These are phyloP conservation scores for Halophytophthora batemanensis DNA, from an alignment of 352 stramenopile species.

Conservation along the genomic window DNA sequence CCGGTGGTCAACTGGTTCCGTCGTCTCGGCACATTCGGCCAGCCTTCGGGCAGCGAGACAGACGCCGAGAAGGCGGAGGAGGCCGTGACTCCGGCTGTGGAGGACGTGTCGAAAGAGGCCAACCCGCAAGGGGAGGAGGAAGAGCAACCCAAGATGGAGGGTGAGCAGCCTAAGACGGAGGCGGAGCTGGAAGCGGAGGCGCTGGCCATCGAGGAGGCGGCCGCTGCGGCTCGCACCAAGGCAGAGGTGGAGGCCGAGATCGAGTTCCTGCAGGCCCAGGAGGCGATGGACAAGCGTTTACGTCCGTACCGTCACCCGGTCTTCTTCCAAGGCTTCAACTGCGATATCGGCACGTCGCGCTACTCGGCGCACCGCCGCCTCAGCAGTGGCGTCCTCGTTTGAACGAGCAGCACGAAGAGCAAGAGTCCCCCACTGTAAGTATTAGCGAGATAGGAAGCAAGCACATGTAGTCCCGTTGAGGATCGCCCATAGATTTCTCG, in stretches of 20 bases:
- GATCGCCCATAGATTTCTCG: too few species aligned
- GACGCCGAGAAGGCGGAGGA: neutral
- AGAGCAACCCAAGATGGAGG: constrained; percentile 11
- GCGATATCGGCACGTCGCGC: constrained; percentile 20
- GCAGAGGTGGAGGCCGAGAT: constrained; percentile 9
- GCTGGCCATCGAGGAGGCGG: neutral
- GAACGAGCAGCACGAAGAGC: constrained; percentile 2
- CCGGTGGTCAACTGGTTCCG: constrained; percentile 29
- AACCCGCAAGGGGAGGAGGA: constrained; percentile 10
- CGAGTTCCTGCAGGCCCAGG: constrained; percentile 18
- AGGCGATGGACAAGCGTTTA: constrained; percentile 27
- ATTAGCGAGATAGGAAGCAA: too few species aligned
- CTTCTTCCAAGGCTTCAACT: constrained; percentile 35
- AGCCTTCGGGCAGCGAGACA: constrained; percentile 1
- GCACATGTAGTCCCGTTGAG: too few species aligned
- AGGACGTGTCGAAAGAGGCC: too few species aligned
- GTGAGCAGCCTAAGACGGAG: constrained; percentile 12
- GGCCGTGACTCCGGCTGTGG: too few species aligned
- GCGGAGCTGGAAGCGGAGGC: constrained; percentile 9
- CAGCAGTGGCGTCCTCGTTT: constrained; percentile 19
- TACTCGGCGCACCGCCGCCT: constrained; percentile 15
- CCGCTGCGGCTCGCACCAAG: constrained; percentile 1
- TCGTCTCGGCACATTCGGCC: constrained; percentile 24
- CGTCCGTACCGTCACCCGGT: constrained; percentile 27
- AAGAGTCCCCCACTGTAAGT: too few species aligned